Evolutionary conservation across 1,139 yeast species (phyloP), one percentile per base, ranked within the genome.

Genomic region (Saccharomyces hybrid): DNA sequence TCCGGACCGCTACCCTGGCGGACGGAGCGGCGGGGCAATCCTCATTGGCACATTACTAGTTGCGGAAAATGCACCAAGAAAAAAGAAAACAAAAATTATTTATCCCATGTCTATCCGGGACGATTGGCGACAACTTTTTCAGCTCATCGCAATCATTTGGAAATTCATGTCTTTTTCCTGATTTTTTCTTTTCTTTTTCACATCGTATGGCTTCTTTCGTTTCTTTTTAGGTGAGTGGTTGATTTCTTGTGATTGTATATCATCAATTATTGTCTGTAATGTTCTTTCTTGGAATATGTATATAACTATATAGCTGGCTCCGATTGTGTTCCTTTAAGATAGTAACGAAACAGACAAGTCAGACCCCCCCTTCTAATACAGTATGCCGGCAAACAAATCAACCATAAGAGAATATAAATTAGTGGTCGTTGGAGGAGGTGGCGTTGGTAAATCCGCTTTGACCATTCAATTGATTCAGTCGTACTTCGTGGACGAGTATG

Each of bases 371-470:
- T 16, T 5, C 6, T 7, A 38, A 6, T 5, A 9, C 14, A 6
- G n/a, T 12, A 38, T 38, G 44, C 44, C 6, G 6, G 14, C 4
- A 19, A 38, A 38, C 24, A 38, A 38, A 38, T 38, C 44, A 19
- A 19, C 44, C 4, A 38, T 38, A 38, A 69, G 83, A 70, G 91
- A 85, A 71, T 88, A 85, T 72, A 88, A 90, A 68, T 75, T 91
- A 59, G 96, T 90, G 24, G 97, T 91, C 56, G 95, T 91, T 54
- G 98, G 97, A 53, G 97, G 96, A 51, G 97, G 97, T 70, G 97
- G 96, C 71, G 97, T 91, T 58, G 98, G 98, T 73, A 91, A 91
- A 71, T 87, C 96, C 12, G 97, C 97, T 9, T 76, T 90, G 59
- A 90, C 97, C 54, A 88, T 89, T 61, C 95, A 90, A 71, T 76